A percentile compares a stretch with the other conserved stretches of the same genome.
These are phyloP conservation scores for Trichosporon coremiiforme DNA, from an alignment of 1,284 basidiomycete genomes.

Conservation along the genomic window DNA sequence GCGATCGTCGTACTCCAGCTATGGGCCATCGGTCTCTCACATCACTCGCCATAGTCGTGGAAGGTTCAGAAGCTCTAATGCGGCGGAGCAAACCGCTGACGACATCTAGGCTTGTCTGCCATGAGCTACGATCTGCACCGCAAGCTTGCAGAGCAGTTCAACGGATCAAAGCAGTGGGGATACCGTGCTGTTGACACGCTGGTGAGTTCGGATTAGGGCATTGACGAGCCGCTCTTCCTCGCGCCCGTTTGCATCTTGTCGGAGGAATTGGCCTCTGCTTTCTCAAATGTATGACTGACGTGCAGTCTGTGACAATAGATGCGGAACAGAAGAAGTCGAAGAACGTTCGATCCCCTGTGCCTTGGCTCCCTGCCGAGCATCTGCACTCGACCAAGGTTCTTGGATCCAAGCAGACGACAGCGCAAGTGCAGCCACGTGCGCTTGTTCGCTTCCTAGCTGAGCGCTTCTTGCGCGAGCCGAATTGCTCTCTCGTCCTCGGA, in stretches of 20 bases:
- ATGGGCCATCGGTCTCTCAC: not conserved
- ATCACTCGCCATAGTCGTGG: not conserved
- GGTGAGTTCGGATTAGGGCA: conserved; percentile 35
- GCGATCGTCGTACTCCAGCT: not conserved
- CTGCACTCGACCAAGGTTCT: conserved; percentile 33
- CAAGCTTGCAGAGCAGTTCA: conserved; percentile 71
- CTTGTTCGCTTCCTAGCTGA: conserved; percentile 78
- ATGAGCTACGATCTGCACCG: conserved; percentile 80
- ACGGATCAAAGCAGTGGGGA: conserved; percentile 76
- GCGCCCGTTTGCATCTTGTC: not conserved
- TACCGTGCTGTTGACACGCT: conserved; percentile 69
- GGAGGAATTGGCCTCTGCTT: not conserved
- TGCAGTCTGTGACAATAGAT: conserved; percentile 50
- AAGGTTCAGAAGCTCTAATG: not conserved
- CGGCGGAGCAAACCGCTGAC: conserved; percentile 18
- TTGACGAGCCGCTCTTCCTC: not conserved
- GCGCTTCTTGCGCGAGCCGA: conserved; percentile 43
- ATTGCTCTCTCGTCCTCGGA: conserved; percentile 44
- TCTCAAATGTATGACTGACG: not conserved
- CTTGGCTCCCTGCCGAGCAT: conserved; percentile 50
- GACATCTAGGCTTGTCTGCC: conserved; percentile 61
- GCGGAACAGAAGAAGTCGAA: conserved; percentile 37
- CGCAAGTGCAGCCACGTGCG: conserved; percentile 51
- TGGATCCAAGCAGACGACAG: conserved; percentile 48
- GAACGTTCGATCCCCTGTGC: conserved; percentile 43